Base-by-base conservation (phyloP, 2,329 filamentous ascomycete genomes). In the Alternaria brassicicola region DNA sequence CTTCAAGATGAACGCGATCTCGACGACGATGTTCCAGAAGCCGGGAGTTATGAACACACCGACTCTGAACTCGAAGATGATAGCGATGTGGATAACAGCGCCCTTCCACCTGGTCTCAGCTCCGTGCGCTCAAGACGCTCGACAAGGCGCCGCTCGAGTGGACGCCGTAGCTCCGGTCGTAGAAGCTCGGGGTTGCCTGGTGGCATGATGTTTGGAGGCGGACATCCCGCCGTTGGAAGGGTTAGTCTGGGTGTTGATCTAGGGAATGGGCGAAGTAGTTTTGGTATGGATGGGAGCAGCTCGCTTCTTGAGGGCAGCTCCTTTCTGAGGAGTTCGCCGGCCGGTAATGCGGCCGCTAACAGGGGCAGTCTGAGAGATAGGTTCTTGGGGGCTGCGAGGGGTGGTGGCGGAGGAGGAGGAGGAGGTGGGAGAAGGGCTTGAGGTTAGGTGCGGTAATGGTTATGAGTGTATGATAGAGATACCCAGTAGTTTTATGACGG, bases 1-100 rank as follows among this genome's bases (percentile, higher is more conserved):
- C 71, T 81, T n/a, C 76, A 80, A 55, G 81, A 83, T 51, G 80
- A 81, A 59, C 76, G 80, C 39, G 81, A 82, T 51, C 64, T 82
- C 7, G 82, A 85, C 63, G 82, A 83, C 52, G 81, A 81, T 58
- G 76, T 84, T 21, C 83, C 82, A 0, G 82, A 84, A 63, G 82
- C 81, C 4, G 83, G 82, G 21, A 81, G 78, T 62, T 85, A 84
- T 63, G 79, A 85, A 65, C 83, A 84, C 62, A 85, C 83, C 3
- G 83, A 85, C 62, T 84, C 82, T 12, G 82, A 84, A 59, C 64
- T 80, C 1, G 80, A 83, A 51, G 80, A 82, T 57, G 67, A 66
- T 10, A 70, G 67, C 25, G 71, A 73, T 31, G 60, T 67, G 3
- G 72, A 70, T 25, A 55, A 51, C n/a, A 64, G 61, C n/a, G 52